Evolutionary conservation across 345 rosid species (phyloP), one percentile per base, ranked within the genome.

Genomic region (Pugionium cornutum): DNA sequence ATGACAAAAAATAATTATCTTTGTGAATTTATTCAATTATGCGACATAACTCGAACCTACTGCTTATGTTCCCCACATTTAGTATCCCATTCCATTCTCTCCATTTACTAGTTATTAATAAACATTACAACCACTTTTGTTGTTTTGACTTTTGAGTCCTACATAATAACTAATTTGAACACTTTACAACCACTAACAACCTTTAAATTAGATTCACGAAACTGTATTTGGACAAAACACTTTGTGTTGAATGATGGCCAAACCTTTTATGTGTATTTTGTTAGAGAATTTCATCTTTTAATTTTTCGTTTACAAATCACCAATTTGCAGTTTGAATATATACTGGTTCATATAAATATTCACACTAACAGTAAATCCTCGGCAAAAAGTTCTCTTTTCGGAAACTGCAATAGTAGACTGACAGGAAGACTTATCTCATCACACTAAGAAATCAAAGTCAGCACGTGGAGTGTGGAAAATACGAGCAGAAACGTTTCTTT

Each of bases 381-480:
- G 6, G 26, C 10, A 47, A 29, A 60, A 67, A 11, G 3, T 37
- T 8, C 4, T 3, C 58, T 39, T 34, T 9, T 11, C 27, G 4
- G 18, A 56, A 56, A 29, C 9, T 34, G 11, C 37, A 44, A 5
- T 11, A 55, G 5, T 40, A 48, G 29, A 60, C 54, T 29, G 2
- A 58, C 51, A 49, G 28, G 48, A 58, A 65, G 61, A 65, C 64
- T 62, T 62, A 4, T 9, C 9, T 11, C 36, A 37, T 37, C 41
- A 8, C 53, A 47, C 9, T 7, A 6, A 25, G 25, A 35, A 42
- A 49, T 0, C 37, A 7, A 64, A 63, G 70, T 66, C 42, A 59
- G 9, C 49, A 65, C 76, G 76, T 72, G 76, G 52, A 50, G 29
- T 58, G 60, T 58, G 41, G 47, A 63, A 39, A 54, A 53, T 18